Conservation (phyloP, 2,329 filamentous ascomycete species). For the Clonostachys rosea region DNA sequence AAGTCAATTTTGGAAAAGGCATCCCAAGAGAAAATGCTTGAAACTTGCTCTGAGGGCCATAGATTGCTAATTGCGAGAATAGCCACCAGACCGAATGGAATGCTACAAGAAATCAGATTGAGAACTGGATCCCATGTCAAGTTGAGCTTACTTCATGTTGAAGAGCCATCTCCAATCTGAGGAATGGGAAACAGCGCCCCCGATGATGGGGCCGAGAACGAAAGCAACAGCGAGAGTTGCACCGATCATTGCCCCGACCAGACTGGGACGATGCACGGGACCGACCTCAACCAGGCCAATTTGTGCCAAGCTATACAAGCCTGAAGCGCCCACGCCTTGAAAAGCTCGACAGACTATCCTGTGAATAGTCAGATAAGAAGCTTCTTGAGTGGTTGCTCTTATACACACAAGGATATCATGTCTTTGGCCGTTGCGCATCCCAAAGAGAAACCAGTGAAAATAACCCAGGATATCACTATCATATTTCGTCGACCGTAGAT, state of each 20-base stretch:
- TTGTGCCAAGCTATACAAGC: conserved; percentile 56
- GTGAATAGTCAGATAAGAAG: conserved; percentile 3
- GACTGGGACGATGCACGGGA: conserved; percentile 43
- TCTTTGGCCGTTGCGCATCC: conserved; percentile 44
- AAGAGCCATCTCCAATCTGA: conserved; percentile 57
- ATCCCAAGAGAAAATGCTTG: conserved; percentile 28
- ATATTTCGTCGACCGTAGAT: conserved; percentile 51
- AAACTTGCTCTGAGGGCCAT: conserved; percentile 33
- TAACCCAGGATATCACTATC: conserved; percentile 43
- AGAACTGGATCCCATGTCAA: conserved; percentile 1
- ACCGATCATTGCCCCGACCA: conserved; percentile 51
- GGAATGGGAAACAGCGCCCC: conserved; percentile 48
- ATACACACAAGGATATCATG: conserved; percentile 45
- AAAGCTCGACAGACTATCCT: conserved; percentile 56
- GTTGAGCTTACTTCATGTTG: conserved; percentile 48
- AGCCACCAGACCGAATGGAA: conserved; percentile 41
- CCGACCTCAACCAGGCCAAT: conserved; percentile 53
- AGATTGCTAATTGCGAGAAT: conserved; percentile 40
- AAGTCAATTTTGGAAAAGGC: conserved; percentile 46
- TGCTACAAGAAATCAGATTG: conserved; percentile 19
- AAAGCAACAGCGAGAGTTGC: conserved; percentile 52
- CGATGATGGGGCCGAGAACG: conserved; percentile 53
- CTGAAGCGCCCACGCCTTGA: conserved; percentile 57
- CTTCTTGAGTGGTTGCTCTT: not conserved
- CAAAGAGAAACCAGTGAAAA: conserved; percentile 51